phyloP scores from a whole-genome alignment of 257 asterid genomes.

The Gentiana straminea region DNA sequence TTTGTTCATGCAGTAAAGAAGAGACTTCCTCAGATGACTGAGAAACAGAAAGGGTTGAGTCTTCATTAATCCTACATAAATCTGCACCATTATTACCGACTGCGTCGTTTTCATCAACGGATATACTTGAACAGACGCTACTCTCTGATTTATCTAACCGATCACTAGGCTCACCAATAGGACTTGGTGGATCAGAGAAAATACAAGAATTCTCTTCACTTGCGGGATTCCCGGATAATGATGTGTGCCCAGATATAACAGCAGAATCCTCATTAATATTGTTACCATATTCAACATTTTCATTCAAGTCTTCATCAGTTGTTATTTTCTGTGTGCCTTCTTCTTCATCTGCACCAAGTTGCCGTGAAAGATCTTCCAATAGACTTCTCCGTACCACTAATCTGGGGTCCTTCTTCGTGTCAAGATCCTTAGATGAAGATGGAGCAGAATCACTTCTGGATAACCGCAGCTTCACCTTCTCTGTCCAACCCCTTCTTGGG shows the following conservation, averaged over 20 bases:
- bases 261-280: constrained; percentile 15
- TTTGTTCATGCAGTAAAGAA: constrained; percentile 20
- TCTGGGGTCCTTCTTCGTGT: constrained; percentile 25
- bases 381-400: constrained; percentile 57
- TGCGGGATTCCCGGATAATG: constrained; percentile 18
- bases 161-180: constrained; percentile 22
- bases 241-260: constrained; percentile 17
- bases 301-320: constrained; percentile 20
- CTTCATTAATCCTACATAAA: constrained; percentile 18
- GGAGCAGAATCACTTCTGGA: constrained; percentile 66
- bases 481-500: constrained; percentile 57
- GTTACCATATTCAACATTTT: constrained; percentile 13
- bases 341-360: constrained; percentile 48
- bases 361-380: constrained; percentile 53
- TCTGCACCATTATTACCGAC: constrained; percentile 15
- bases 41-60: constrained; percentile 29
- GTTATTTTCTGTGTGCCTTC: constrained; percentile 22
- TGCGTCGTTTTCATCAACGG: constrained; percentile 27
- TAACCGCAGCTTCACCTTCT: constrained; percentile 40
- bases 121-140: constrained; percentile 52
- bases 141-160: constrained; percentile 35
- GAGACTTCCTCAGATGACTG: constrained; percentile 18
- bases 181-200: constrained; percentile 40
- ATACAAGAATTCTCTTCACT: constrained; percentile 43
- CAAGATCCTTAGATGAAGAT: constrained; percentile 30